Conservation (phyloP, 805 yeast genomes). For the Nakazawaea ernobii region DNA sequence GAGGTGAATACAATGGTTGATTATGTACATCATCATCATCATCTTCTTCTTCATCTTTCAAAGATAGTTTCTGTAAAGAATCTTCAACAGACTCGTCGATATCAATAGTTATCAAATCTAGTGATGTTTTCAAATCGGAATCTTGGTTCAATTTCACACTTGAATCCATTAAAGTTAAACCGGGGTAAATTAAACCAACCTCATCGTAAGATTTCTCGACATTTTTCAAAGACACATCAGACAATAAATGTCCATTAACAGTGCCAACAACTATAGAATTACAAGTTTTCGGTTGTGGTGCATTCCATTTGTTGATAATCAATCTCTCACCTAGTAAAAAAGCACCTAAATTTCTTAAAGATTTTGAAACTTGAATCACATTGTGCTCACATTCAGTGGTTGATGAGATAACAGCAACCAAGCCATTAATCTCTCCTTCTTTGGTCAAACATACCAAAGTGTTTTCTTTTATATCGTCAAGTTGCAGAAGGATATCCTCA, state of each 20-base stretch:
- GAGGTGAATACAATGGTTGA: constrained; percentile 38
- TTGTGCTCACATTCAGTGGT: constrained; percentile 13
- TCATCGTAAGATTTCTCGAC: constrained; percentile 42
- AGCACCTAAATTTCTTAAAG: constrained; percentile 16
- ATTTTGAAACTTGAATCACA: constrained; percentile 20
- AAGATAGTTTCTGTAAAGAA: constrained; percentile 24
- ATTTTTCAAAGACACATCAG: constrained; percentile 19
- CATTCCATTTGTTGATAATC: constrained; percentile 35
- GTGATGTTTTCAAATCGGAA: constrained; percentile 13
- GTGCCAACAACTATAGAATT: neutral
- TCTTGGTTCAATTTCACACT: constrained; percentile 20
- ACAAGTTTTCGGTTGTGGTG: constrained; percentile 47
- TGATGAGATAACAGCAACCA: neutral
- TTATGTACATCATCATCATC: constrained; percentile 19
- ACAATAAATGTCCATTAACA: constrained; percentile 16
- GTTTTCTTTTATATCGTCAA: constrained; percentile 1
- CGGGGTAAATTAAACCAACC: constrained; percentile 58
- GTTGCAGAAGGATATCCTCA: constrained; percentile 3
- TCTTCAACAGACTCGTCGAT: constrained; percentile 6
- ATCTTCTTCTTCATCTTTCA: constrained; percentile 21
- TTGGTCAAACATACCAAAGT: constrained; percentile 1
- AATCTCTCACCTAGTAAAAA: constrained; percentile 26
- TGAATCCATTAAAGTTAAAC: constrained; percentile 27
- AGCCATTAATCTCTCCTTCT: constrained; percentile 5
- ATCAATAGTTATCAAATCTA: constrained; percentile 14